Conservation (phyloP, 2,329 filamentous ascomycete species). For the Phyllosticta citrichinensis region DNA sequence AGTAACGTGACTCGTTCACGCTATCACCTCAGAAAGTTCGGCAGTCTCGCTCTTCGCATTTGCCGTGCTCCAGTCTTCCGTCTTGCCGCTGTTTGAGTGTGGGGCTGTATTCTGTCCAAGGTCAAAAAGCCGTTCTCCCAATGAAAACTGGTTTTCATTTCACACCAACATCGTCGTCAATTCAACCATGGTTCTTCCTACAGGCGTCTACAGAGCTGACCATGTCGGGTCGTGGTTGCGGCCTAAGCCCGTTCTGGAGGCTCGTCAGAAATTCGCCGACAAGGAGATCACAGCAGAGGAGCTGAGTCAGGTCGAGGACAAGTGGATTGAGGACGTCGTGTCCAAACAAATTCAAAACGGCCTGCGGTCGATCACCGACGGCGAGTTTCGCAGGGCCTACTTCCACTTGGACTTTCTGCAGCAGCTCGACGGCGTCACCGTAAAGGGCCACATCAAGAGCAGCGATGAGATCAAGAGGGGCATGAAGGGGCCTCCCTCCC, state of each 20-base stretch:
- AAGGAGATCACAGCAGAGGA: slow-evolving; percentile 33
- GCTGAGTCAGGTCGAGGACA: slow-evolving; percentile 43
- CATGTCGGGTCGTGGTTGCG: slow-evolving; percentile 48
- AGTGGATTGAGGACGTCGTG: slow-evolving; percentile 40
- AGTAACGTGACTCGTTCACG: neutral
- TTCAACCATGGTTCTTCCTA: slow-evolving; percentile 27
- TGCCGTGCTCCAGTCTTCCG: neutral
- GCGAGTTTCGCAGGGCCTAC: slow-evolving; percentile 47
- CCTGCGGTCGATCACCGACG: slow-evolving; percentile 43
- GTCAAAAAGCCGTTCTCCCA: neutral
- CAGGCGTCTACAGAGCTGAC: slow-evolving; percentile 38
- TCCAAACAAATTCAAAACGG: slow-evolving; percentile 40
- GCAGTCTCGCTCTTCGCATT: neutral
- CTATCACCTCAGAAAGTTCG: neutral
- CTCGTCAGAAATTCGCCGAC: slow-evolving; percentile 38
- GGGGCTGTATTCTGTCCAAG: neutral
- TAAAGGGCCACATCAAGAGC: slow-evolving; percentile 37
- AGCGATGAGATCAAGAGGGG: slow-evolving; percentile 35
- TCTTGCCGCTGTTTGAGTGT: neutral
- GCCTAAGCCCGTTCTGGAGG: slow-evolving; percentile 39
- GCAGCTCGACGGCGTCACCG: slow-evolving; percentile 44
- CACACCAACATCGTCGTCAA: neutral
- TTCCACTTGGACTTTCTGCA: slow-evolving; percentile 51
- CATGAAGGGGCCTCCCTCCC: slow-evolving; percentile 40
- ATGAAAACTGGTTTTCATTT: neutral